Evolutionary conservation across 2,329 filamentous ascomycete species (phyloP).

Genomic region (Penicillium sp.): DNA sequence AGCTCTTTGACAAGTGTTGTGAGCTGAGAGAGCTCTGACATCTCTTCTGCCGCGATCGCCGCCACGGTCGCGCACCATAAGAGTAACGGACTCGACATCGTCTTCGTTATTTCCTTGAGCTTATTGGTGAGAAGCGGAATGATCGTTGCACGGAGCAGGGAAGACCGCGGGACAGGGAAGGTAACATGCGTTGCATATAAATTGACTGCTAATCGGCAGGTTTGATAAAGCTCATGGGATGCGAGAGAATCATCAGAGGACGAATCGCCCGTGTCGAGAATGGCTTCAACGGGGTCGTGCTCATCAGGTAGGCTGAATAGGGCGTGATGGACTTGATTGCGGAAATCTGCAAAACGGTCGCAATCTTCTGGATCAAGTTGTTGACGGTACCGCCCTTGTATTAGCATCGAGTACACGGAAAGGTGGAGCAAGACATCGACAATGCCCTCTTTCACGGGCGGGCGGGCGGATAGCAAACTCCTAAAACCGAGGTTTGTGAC

Average conservation of each 20-base stretch:
- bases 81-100: not conserved
- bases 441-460: constrained; percentile 4
- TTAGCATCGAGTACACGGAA: not conserved
- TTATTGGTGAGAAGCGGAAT: not conserved
- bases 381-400: constrained; percentile 3
- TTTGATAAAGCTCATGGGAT: not conserved
- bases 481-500: not conserved
- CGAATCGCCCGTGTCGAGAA: not conserved
- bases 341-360: constrained; percentile 3
- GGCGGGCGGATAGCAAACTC: not conserved
- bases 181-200: constrained; percentile 7
- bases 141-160: not conserved
- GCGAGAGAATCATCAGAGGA: not conserved
- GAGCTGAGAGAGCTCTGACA: not conserved
- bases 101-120: constrained; percentile 2
- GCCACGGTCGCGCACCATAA: constrained; percentile 6
- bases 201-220: constrained; percentile 3
- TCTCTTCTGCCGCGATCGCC: constrained; percentile 5
- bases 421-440: constrained; percentile 2
- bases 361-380: not conserved
- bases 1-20: not conserved
- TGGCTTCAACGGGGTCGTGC: not conserved
- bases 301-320: constrained; percentile 4
- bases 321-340: constrained; percentile 4
- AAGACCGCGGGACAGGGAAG: constrained; percentile 2